Conservation (phyloP, 768 basidiomycete species). For the Collybia sp. region DNA sequence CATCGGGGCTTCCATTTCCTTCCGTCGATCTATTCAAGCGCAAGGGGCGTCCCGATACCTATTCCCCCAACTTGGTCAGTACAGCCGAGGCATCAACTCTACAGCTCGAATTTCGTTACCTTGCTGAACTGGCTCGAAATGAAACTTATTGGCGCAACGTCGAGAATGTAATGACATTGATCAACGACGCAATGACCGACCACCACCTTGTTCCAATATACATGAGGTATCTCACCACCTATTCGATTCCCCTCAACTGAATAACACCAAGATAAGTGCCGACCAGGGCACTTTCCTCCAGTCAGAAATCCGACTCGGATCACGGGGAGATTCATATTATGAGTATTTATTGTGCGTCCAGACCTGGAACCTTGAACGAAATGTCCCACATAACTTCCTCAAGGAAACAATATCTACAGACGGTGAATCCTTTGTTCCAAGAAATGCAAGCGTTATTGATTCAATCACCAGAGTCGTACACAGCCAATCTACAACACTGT, state of each 20-base stretch:
- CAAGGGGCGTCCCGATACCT: slow-evolving; percentile 55
- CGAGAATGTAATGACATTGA: slow-evolving; percentile 74
- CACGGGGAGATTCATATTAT: slow-evolving; percentile 91
- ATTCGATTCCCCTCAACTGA: neutral
- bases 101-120: slow-evolving; percentile 88
- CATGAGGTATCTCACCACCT: slow-evolving; percentile 49
- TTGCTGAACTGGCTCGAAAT: slow-evolving; percentile 73
- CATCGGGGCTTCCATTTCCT: slow-evolving; percentile 74
- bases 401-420: slow-evolving; percentile 83
- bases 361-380: neutral
- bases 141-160: slow-evolving; percentile 79
- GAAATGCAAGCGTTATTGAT: slow-evolving; percentile 3
- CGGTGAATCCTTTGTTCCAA: slow-evolving; percentile 33
- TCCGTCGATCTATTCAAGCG: slow-evolving; percentile 66
- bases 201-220: slow-evolving; percentile 83
- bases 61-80: slow-evolving; percentile 62
- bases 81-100: slow-evolving; percentile 85
- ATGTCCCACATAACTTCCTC: neutral
- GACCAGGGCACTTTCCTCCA: slow-evolving; percentile 39
- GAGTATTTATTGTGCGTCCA: slow-evolving; percentile 76
- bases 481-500: slow-evolving; percentile 76
- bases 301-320: slow-evolving; percentile 87
- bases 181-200: slow-evolving; percentile 54
- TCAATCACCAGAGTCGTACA: slow-evolving; percentile 42
- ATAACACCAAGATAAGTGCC: slow-evolving; percentile 9